Evolutionary conservation across 2,329 filamentous ascomycete genomes (phyloP), one percentile per base, ranked within the genome.

Genomic region (Remersonia thermophila): DNA sequence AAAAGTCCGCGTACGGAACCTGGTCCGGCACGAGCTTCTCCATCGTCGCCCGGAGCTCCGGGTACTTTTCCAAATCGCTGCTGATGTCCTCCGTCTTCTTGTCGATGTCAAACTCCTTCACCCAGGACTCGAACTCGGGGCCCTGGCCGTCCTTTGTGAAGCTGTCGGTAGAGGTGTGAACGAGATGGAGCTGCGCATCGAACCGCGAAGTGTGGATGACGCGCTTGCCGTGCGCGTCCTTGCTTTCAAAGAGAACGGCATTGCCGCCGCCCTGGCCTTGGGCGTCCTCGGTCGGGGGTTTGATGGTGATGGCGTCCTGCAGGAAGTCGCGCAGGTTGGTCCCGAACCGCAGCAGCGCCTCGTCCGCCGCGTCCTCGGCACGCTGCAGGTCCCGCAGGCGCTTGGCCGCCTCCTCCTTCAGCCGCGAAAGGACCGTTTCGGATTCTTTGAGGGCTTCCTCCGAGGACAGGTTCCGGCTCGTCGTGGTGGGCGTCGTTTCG

Each of bases 141-240:
- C 78, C 78, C 7, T 72, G 69, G 0, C 87, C 85, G 51, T 96
- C 86, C 53, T 82, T 81, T 37, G 74, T 73, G 59, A 96, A 93
- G 49, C 78, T 83, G 43, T 91, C 81, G 27, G 78, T 59, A 14
- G 77, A 82, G 4, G 84, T 87, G 58, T 98, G 91, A 41, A 98
- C 87, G 25, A 93, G 86, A 55, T 98, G 89, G 43, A 98, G 66
- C 59, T 96, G 91, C 1, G 91, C 91, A 53, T 98, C 91, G 54
- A 95, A 89, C 42, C 91, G 73, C 35, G 86, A 94, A 1, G 85
- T 83, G 56, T 98, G 91, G 45, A 96, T 93, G 12, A 96, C 85
- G 37, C 91, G 73, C 66, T 91, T 95, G 17, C 87, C 89, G 33
- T 77, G 73, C 4, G 82, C 77, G 58, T 95, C 89, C 56, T 89